Conservation (phyloP, 2,329 filamentous ascomycete genomes). For the Thielaviopsis euricoi region DNA sequence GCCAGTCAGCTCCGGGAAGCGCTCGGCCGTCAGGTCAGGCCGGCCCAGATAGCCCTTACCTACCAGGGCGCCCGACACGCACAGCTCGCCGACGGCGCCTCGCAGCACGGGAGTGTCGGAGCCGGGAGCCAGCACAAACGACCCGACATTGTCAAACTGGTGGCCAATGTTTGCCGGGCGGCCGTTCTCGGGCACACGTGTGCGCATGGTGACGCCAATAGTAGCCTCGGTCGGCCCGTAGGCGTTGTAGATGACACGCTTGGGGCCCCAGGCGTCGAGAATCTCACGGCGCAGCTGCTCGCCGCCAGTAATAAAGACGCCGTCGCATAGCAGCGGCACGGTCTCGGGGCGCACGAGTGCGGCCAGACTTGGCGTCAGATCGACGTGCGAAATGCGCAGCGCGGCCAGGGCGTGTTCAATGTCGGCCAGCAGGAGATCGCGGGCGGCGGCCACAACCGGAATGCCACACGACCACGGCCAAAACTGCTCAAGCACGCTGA, state of each 20-base stretch:
- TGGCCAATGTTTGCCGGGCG: conserved; percentile 76
- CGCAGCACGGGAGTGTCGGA: conserved; percentile 56
- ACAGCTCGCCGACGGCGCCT: conserved; percentile 74
- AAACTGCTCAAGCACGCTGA: conserved; percentile 83
- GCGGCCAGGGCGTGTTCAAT: conserved; percentile 54
- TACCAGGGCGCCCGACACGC: conserved; percentile 71
- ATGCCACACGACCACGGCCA: conserved; percentile 93
- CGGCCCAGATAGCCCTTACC: conserved; percentile 80
- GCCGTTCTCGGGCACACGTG: conserved; percentile 60
- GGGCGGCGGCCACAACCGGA: conserved; percentile 62
- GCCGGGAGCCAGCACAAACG: conserved; percentile 56
- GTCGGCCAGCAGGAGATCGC: conserved; percentile 75
- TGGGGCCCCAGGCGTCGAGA: conserved; percentile 66
- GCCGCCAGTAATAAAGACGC: conserved; percentile 86
- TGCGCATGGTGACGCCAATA: conserved; percentile 81
- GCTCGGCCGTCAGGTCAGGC: conserved; percentile 56
- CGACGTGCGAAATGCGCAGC: conserved; percentile 72
- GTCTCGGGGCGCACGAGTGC: conserved; percentile 62
- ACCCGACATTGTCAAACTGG: conserved; percentile 77
- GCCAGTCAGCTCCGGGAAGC: conserved; percentile 49
- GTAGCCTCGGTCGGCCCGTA: conserved; percentile 88
- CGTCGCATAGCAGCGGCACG: conserved; percentile 60
- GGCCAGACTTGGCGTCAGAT: conserved; percentile 77
- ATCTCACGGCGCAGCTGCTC: conserved; percentile 83
- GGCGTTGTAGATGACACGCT: conserved; percentile 75